Evolutionary conservation across 2,329 filamentous ascomycete species (phyloP), one percentile per base, ranked within the genome.

Genomic region (Beauveria sp.): DNA sequence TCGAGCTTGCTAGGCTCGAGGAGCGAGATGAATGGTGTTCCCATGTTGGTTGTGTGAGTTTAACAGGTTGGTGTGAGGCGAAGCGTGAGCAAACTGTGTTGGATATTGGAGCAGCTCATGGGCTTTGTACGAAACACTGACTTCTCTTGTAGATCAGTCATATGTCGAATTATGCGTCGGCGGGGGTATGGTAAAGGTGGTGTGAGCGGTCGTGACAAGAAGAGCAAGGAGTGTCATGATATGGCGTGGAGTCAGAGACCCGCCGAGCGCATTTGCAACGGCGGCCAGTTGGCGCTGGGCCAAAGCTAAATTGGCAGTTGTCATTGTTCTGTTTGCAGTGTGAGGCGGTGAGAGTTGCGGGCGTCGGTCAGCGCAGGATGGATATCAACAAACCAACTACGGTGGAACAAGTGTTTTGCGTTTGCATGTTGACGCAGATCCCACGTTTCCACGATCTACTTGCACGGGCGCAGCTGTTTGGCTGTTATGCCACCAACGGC

Each of bases 1-100:
- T 78, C 76, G 22, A 84, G 78, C 65, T 77, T 77, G 53, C 73
- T 75, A 49, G 82, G 83, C 68, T 77, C 75, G 14, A 81, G 75
- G 63, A 76, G 70, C 56, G 75, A 70, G 64, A 81, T 76, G 69
- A 82, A 81, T 0, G 80, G 79, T 1, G 80, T 81, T 24, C 75
- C 78, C 79, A 81, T 81, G 64, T 49, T 69, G 58, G 38, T 24
- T 38, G 26, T 14, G 16, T 20, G 14, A 12, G 10, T 47, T 57
- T 40, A n/a, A 20, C 34, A 1, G 30, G 45, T 4, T 58, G 16
- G 14, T 34, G n/a, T 53, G 18, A 16, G 46, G 18, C 8, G 51
- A 24, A 55, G 16, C 45, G 12, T n/a, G 34, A 24, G 34, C 10
- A 8, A 22, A 10, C 5, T 18, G 8, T 24, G 43, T 18, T 14